Base-by-base conservation (phyloP, 2,329 filamentous ascomycete species). In the Diaporthe vaccinii region DNA sequence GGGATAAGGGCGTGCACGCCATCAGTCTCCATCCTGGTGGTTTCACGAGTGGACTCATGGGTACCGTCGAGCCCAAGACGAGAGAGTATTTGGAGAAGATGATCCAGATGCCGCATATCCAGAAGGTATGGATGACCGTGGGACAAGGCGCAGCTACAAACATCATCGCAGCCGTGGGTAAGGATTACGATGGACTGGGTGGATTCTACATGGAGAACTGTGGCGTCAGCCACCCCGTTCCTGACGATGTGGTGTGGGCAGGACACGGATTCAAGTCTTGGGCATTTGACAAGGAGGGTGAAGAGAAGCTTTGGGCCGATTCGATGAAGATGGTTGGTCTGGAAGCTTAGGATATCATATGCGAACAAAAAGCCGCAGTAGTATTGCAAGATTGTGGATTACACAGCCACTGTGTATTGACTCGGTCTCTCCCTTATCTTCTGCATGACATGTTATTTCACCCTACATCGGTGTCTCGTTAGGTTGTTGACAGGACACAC, bases 1-100 rank as follows among this genome's bases (percentile, higher is more conserved):
- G 83, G 6, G 28, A 77, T 0, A 75, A 79, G 10, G 83, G 84
- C 25, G 73, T 88, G 1, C 86, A 85, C 71, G 85, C 80, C 0
- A 78, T 81, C 4, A 82, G 80, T 41, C 74, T 89, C 3, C 84
- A 87, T 73, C 87, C 87, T 0, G 87, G 87, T 6, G 81, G 39
- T 15, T 72, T 77, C 75, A 73, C 70, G 71, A 81, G 82, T 0
- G 81, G 80, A 17, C 74, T 84, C 58, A 76, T 79, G 46, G 74
- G 65, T 25, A 71, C 79, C 67, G 72, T 79, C 1, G 51, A 67
- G 22, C 72, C 76, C 22, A 79, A 76, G 10, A 72, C 79, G 14
- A 75, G 76, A 57, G 77, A 76, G 17, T 72, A 75, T 39, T 78
- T 80, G 73, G 73, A 72, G 41, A 76, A 44, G 28, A 57, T 57